Evolutionary conservation across 495 filamentous ascomycete species (phyloP).

Genomic region (Glutinoglossum americanum): DNA sequence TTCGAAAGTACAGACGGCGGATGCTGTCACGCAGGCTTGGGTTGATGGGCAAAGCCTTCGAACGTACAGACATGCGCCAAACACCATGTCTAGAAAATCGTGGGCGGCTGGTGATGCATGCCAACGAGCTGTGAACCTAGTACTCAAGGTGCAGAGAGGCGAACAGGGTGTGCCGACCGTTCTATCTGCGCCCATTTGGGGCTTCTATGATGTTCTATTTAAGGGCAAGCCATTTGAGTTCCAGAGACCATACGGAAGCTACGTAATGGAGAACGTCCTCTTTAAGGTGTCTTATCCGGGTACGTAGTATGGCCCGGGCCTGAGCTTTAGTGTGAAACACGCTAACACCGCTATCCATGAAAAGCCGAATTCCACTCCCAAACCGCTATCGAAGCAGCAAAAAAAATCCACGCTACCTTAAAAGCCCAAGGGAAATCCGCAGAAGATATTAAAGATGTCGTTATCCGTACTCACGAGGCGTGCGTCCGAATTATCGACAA

Average conservation of each 20-base stretch:
- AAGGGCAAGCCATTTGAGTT: constrained; percentile 88
- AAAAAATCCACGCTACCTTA: constrained; percentile 67
- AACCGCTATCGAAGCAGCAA: constrained; percentile 85
- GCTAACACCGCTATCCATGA: constrained; percentile 5
- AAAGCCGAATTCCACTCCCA: constrained; percentile 96
- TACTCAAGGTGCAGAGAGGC: constrained; percentile 78
- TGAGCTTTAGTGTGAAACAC: constrained; percentile 1
- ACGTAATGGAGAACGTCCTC: constrained; percentile 99
- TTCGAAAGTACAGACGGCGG: constrained; percentile 72
- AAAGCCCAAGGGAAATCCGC: constrained; percentile 72
- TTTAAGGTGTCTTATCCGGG: constrained; percentile 98
- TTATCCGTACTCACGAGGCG: constrained; percentile 91
- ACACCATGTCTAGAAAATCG: constrained; percentile 98
- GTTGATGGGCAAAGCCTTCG: constrained; percentile 89
- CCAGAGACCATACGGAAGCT: constrained; percentile 88
- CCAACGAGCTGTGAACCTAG: constrained; percentile 86
- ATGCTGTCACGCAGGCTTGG: constrained; percentile 92
- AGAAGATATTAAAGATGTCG: constrained; percentile 79
- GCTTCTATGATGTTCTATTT: constrained; percentile 96
- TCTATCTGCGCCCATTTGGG: constrained; percentile 82
- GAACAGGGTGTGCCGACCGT: constrained; percentile 83
- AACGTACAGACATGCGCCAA: constrained; percentile 90
- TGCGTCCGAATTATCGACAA: constrained; percentile 99
- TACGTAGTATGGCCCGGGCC: constrained; percentile 19
- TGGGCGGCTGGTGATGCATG: constrained; percentile 98